Conservation (phyloP, 2,329 filamentous ascomycete genomes). For the Fusarium sp. region DNA sequence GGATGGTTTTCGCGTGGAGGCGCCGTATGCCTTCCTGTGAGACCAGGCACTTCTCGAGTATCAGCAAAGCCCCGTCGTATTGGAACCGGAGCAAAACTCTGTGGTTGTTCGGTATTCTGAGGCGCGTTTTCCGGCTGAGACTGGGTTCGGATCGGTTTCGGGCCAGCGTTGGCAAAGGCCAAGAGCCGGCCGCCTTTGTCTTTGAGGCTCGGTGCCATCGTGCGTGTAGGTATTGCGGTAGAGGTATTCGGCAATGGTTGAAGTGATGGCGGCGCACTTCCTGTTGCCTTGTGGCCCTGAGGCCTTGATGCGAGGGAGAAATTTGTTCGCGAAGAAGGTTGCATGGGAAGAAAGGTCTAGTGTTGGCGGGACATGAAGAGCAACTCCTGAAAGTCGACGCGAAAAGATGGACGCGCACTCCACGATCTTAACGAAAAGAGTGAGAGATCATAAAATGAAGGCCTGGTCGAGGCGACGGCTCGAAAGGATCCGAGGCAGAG, state of each 20-base stretch:
- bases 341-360: constrained; percentile 23
- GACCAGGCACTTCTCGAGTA: constrained; percentile 49
- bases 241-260: neutral
- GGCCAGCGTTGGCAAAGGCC: constrained; percentile 44
- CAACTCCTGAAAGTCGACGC: constrained; percentile 17
- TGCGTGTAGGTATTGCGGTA: constrained; percentile 4
- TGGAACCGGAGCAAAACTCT: constrained; percentile 25
- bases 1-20: constrained; percentile 42
- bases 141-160: constrained; percentile 32
- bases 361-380: constrained; percentile 11
- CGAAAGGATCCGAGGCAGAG: neutral
- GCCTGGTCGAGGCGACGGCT: constrained; percentile 4
- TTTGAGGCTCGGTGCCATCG: constrained; percentile 46
- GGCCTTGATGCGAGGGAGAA: constrained; percentile 18
- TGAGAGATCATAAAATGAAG: neutral
- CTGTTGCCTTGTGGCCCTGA: constrained; percentile 13
- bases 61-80: constrained; percentile 46
- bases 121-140: constrained; percentile 34
- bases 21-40: constrained; percentile 45
- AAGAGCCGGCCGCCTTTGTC: constrained; percentile 45
- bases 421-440: neutral
- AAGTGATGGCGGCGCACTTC: constrained; percentile 6
- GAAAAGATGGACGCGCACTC: neutral
- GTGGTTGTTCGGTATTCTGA: constrained; percentile 28
- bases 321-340: constrained; percentile 20